phyloP scores from a whole-genome alignment of 2,329 filamentous ascomycete species.

The Domatiomyces globalis region DNA sequence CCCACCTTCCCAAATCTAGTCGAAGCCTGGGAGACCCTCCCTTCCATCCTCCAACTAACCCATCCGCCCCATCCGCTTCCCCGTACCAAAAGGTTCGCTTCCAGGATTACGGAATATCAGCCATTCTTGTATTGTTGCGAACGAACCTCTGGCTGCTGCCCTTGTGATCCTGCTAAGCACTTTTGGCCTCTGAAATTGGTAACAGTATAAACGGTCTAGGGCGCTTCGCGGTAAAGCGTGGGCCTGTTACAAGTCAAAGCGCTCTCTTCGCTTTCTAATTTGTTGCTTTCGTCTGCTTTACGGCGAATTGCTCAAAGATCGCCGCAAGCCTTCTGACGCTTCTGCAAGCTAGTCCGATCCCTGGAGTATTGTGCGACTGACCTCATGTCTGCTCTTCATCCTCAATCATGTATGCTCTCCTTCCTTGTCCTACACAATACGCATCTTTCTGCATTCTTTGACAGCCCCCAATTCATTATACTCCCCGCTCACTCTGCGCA shows the following conservation, averaged over 20 bases:
- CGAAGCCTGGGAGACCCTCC: too few species aligned
- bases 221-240: neutral
- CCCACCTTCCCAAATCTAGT: too few species aligned
- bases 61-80: neutral
- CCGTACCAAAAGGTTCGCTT: neutral
- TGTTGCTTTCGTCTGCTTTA: slow-evolving; percentile 10
- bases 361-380: slow-evolving; percentile 11
- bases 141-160: neutral
- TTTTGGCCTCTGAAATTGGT: neutral
- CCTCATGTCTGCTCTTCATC: neutral
- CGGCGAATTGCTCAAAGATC: slow-evolving; percentile 12
- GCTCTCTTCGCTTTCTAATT: slow-evolving; percentile 8
- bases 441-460: neutral
- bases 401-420: too few species aligned
- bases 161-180: neutral
- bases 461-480: neutral
- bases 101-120: neutral
- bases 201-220: neutral
- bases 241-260: neutral
- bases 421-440: neutral
- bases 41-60: too few species aligned
- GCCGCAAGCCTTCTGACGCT: slow-evolving; percentile 7
- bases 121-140: neutral
- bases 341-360: slow-evolving; percentile 13
- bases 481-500: neutral